These are phyloP conservation scores for Aspergillus avenaceus DNA, from an alignment of 495 filamentous ascomycete genomes.

Conservation along the genomic window DNA sequence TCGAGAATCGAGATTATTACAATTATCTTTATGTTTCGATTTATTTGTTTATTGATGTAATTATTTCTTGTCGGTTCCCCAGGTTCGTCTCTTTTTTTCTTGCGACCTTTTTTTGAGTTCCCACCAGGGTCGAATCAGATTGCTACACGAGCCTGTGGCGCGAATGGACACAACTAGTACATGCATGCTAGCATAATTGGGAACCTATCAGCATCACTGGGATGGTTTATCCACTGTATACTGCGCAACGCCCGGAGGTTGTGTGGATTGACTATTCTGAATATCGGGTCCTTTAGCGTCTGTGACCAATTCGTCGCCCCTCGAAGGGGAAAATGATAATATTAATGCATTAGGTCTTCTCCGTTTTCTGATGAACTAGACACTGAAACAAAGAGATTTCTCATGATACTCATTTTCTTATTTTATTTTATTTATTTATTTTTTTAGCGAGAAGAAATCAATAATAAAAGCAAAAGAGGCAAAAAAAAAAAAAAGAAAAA, in stretches of 20 bases:
- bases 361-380: background rate
- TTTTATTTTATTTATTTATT: no score
- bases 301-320: conserved; percentile 9
- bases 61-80: conserved; percentile 1
- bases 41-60: background rate
- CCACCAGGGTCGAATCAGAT: conserved; percentile 10
- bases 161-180: conserved; percentile 6
- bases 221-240: background rate
- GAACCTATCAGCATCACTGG: conserved; percentile 13
- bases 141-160: conserved; percentile 14
- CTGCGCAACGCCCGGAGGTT: background rate
- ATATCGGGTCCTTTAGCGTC: background rate
- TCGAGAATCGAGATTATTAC: no score
- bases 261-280: background rate
- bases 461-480: background rate
- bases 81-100: background rate
- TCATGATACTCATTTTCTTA: no score
- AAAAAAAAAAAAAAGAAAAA: background rate
- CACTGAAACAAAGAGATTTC: background rate
- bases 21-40: background rate
- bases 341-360: no score
- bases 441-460: no score
- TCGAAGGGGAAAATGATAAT: background rate
- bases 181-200: conserved; percentile 14
- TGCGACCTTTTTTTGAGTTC: conserved; percentile 3